Evolutionary conservation across 768 basidiomycete species (phyloP), one percentile per base, ranked within the genome.

Genomic region (Austroboletus festivus): DNA sequence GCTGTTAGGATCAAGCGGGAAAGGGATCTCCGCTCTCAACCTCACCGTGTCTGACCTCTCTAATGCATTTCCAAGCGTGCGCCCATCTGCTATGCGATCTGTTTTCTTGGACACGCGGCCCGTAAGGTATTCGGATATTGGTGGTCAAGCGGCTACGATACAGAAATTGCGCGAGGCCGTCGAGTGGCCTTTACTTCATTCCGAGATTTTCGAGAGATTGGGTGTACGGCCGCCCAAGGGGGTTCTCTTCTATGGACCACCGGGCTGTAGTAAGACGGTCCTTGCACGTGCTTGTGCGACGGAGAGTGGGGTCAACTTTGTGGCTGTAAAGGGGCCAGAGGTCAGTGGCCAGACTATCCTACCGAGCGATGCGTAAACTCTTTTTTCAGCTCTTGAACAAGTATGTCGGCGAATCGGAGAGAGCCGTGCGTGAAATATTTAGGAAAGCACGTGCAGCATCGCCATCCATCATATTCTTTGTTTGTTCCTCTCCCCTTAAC

Each of bases 291-390:
- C 95, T 3, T 85, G 92, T 63, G 94, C 94, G 15, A 89, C 83
- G 23, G 94, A 96, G 68, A 90, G 90, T 57, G 93, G 92, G 4
- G 81, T 97, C 48, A 97, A 97, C 65, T 97, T 97, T 65, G 79
- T 99, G 35, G 93, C 95, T 20, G 91, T 99, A 26, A 96, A 96
- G 68, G 96, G 96, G 0, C 93, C 96, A 1, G 96, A 99, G 80
- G 95, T 89, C n/a, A n/a, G n/a, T n/a, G 55, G 55, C 79, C 56
- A 33, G 19, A 42, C 9, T 24, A 15, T 23, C 16, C 13, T 28
- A 18, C 26, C 18, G 16, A 16, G 28, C 20, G 45, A 24, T 47
- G 7, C 28, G 26, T 19, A 33, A 22, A 52, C 10, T 15, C 39
- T 45, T 35, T 38, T 20, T 55, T n/a, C 60, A 98, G 93, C 78